Percentiles rank a stretch among this genome's conserved stretches.
phyloP scores from a whole-genome alignment of 768 basidiomycete species.

The Leccinum ochraceum region DNA sequence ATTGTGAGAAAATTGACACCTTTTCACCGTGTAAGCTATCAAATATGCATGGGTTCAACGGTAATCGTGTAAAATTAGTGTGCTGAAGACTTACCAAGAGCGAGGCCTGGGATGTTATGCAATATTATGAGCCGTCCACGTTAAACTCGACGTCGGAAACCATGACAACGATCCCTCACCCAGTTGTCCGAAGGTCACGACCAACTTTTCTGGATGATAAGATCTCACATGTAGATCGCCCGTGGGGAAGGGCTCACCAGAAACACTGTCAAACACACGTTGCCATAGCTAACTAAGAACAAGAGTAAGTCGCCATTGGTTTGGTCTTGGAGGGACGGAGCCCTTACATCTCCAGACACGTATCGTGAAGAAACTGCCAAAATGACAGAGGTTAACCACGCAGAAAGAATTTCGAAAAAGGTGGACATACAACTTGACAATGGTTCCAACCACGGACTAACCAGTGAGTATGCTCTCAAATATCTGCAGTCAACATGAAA shows the following conservation, averaged over 20 bases:
- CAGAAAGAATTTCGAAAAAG: background rate
- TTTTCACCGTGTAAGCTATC: constrained; percentile 45
- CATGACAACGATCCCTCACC: constrained; percentile 33
- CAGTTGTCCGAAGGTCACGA: constrained; percentile 51
- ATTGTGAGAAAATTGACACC: constrained; percentile 33
- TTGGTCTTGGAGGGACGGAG: constrained; percentile 11
- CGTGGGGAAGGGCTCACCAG: constrained; percentile 41
- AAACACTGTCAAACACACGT: constrained; percentile 43
- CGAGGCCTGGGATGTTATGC: constrained; percentile 32
- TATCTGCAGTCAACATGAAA: background rate
- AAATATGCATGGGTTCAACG: constrained; percentile 5
- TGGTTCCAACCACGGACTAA: constrained; percentile 52
- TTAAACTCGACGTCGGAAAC: background rate
- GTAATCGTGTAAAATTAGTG: background rate
- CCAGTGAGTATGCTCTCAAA: constrained; percentile 4
- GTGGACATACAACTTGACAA: constrained; percentile 55
- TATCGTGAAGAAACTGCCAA: constrained; percentile 51
- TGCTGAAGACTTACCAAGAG: constrained; percentile 36
- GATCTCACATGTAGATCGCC: background rate
- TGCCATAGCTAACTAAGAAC: constrained; percentile 53
- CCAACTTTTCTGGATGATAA: constrained; percentile 35
- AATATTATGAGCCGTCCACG: constrained; percentile 4
- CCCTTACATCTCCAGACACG: constrained; percentile 62
- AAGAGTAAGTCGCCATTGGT: background rate
- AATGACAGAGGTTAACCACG: background rate